phyloP scores from a whole-genome alignment of 1,139 yeast genomes.

The Yamadazyma trypodendri region DNA sequence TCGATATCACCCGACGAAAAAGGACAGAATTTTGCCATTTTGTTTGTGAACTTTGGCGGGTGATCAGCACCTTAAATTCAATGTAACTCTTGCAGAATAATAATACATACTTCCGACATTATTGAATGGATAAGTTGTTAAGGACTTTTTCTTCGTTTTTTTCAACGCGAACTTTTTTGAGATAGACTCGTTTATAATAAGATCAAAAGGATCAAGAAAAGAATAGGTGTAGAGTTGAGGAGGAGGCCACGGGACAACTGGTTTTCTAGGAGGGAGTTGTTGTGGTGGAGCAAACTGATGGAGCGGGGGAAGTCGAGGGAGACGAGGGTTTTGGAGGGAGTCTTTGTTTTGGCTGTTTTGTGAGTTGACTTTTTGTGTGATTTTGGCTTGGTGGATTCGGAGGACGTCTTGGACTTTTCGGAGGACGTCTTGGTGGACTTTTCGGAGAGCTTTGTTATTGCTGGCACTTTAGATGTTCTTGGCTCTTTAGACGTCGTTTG shows the following conservation, averaged over 20 bases:
- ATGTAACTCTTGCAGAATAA: too few species aligned
- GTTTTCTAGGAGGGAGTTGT: conserved; percentile 3
- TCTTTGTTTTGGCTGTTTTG: too few species aligned
- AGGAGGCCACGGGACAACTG: conserved; percentile 3
- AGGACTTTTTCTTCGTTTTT: conserved; percentile 2
- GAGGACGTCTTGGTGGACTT: too few species aligned
- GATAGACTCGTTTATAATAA: not conserved
- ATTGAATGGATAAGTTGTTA: not conserved
- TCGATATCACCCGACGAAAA: not conserved
- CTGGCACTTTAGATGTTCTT: too few species aligned
- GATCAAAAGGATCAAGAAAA: conserved; percentile 4
- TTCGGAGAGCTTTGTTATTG: too few species aligned
- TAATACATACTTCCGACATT: conserved; percentile 16
- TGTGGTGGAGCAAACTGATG: conserved; percentile 6
- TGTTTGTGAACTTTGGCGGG: too few species aligned
- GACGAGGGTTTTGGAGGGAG: not conserved
- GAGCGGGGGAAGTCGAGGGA: conserved; percentile 8
- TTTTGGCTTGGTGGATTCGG: too few species aligned
- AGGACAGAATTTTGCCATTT: not conserved
- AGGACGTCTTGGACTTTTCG: too few species aligned
- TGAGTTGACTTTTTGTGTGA: too few species aligned
- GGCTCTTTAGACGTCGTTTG: too few species aligned
- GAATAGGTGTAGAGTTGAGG: conserved; percentile 5
- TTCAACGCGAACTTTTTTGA: conserved; percentile 2
- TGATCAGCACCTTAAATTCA: too few species aligned